Base-by-base conservation (phyloP, 768 basidiomycete genomes). In the Mycena albidolilacea region DNA sequence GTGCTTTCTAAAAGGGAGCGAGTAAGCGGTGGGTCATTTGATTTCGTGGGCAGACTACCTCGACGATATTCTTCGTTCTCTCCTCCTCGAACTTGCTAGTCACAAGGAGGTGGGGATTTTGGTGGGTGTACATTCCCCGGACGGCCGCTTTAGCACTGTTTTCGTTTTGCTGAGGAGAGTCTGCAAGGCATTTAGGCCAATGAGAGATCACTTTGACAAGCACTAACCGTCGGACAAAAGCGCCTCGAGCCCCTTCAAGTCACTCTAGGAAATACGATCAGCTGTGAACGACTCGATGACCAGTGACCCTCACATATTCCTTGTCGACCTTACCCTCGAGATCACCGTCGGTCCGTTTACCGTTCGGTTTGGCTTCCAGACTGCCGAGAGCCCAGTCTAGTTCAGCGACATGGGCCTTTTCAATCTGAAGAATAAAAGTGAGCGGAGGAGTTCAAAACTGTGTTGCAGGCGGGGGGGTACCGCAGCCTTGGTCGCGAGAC, bases 351-450 rank as follows among this genome's bases (percentile, higher is more conserved):
- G 89, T 84, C 73, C 19, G 78, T 81, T 85, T 2, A 65, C 76
- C 58, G 69, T 83, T 85, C 15, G 79, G 76, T 61, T 82, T 83
- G 37, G 82, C 80, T n/a, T 85, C 87, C 81, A 93, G 87, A 76
- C 94, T 90, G 6, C 89, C 88, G 50, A 95, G 82, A 0, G 93
- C 94, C 94, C 95, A 97, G 76, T 95, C 93, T 30, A 95, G 83
- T 73, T 96, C 90, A 8, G 88, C 86, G 5, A 95, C 77, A 59
- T 90, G 89, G 7, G 95, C 95, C 64, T 86, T 89, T 80, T 96
- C 94, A 54, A 97, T 96, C 94, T 96, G 37, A 44, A 17, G 6
- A 41, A 50, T 35, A 35, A 38, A 30, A 41, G 39, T 58, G 1
- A 35, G 15, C 5, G 19, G 23, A 54, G 19, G 7, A 66, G 17